Conservation (phyloP, 768 basidiomycete genomes). For the Coprinopsis sp. region DNA sequence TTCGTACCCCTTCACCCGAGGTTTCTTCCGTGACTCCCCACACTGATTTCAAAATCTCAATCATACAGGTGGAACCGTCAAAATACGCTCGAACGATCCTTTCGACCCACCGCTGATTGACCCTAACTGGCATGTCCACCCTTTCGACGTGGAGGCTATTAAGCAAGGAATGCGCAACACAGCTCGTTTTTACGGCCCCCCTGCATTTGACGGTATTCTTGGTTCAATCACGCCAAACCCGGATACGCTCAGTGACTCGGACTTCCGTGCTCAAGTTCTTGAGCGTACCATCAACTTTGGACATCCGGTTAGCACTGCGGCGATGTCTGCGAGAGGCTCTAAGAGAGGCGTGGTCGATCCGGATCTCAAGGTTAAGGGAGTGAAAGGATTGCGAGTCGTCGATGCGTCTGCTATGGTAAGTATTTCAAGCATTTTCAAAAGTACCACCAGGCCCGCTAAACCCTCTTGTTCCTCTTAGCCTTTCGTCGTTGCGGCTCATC, state of each 20-base stretch:
- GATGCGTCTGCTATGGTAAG: neutral
- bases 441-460: neutral
- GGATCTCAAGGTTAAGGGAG: slow-evolving; percentile 4
- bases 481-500: neutral
- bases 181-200: too few relatives aligned
- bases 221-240: neutral
- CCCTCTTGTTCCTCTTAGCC: neutral
- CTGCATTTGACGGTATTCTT: too few relatives aligned
- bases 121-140: slow-evolving; percentile 11
- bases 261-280: neutral
- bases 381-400: neutral
- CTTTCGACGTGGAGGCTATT: slow-evolving; percentile 18
- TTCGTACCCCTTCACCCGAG: too few relatives aligned
- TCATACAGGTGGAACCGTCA: slow-evolving; percentile 23
- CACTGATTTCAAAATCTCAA: too few relatives aligned
- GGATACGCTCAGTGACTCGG: too few relatives aligned
- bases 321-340: slow-evolving; percentile 1
- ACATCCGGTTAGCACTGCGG: neutral
- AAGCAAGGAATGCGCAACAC: slow-evolving; percentile 26
- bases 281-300: neutral
- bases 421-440: neutral
- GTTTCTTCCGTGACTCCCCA: too few relatives aligned
- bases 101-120: slow-evolving; percentile 23
- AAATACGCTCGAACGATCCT: slow-evolving; percentile 17
- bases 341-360: slow-evolving; percentile 3